phyloP scores from a whole-genome alignment of 1,284 basidiomycete species.

The Marasmius tenuissimus region DNA sequence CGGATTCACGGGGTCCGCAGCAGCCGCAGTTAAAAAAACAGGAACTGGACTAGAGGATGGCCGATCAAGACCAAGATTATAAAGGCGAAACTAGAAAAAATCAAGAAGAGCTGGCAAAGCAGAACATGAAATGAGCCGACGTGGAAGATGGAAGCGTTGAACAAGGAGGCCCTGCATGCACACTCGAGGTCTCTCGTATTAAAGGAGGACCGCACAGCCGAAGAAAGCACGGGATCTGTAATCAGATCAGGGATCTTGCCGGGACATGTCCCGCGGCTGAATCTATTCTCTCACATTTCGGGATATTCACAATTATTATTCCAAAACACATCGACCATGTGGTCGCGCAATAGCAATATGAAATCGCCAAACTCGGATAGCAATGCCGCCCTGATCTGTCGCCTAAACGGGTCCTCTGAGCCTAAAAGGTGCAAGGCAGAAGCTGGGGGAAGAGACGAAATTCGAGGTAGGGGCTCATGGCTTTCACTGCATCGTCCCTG shows the following conservation, averaged over 20 bases:
- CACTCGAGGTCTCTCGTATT: constrained; percentile 8
- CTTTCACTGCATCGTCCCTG: no score
- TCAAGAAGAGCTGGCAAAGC: constrained; percentile 7
- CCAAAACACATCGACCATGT: not conserved
- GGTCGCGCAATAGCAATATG: no score
- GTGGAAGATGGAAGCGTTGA: constrained; percentile 12
- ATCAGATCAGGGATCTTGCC: constrained; percentile 5
- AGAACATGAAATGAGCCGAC: constrained; percentile 13
- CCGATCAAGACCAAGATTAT: constrained; percentile 8
- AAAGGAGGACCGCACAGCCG: constrained; percentile 17
- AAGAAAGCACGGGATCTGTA: constrained; percentile 12
- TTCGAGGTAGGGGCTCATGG: no score
- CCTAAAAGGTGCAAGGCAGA: no score
- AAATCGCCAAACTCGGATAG: no score
- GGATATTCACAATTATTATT: not conserved
- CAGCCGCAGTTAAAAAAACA: not conserved
- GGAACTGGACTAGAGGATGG: not conserved
- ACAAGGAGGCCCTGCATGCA: constrained; percentile 5
- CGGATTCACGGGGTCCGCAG: constrained; percentile 5
- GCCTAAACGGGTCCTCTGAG: no score
- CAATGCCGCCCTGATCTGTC: no score
- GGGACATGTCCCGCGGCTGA: not conserved
- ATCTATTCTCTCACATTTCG: not conserved
- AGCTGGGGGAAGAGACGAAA: no score
- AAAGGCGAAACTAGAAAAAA: constrained; percentile 2